Percentiles rank a stretch among this genome's conserved stretches.
Conservation (phyloP, 371 early-diverging fungal species). For the Syncephalastrum monosporum region DNA sequence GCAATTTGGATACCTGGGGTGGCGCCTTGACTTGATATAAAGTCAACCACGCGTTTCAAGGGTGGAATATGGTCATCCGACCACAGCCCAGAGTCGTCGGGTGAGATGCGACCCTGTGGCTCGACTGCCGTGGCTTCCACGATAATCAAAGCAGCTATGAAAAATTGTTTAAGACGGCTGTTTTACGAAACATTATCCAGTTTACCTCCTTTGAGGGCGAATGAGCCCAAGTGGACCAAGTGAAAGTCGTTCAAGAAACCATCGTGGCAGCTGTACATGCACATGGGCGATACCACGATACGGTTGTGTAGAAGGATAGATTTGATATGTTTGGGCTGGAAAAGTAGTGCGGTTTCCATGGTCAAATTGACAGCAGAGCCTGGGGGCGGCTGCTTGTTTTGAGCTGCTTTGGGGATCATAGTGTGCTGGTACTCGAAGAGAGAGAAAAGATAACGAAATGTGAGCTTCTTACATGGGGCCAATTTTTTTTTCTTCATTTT, state of each 20-base stretch:
- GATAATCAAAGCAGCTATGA: constrained; percentile 64
- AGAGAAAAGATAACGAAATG: too few relatives aligned
- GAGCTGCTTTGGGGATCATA: too few relatives aligned
- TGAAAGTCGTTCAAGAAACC: constrained; percentile 24
- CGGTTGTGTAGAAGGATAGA: constrained; percentile 69
- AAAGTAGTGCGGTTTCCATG: constrained; percentile 28
- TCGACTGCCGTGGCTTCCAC: constrained; percentile 81
- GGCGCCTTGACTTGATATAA: constrained; percentile 61
- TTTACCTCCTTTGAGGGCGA: constrained; percentile 59
- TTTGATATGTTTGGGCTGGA: constrained; percentile 65
- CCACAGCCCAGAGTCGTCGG: constrained; percentile 78
- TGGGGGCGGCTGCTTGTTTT: too few relatives aligned
- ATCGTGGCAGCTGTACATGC: constrained; percentile 28
- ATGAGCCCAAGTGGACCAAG: constrained; percentile 67
- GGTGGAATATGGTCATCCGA: constrained; percentile 70
- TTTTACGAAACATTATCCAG: too few relatives aligned
- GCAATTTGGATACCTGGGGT: constrained; percentile 75
- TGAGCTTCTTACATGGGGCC: too few relatives aligned
- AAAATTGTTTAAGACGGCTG: too few relatives aligned
- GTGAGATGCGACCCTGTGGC: constrained; percentile 77
- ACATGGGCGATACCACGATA: constrained; percentile 83
- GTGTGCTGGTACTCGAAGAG: too few relatives aligned
- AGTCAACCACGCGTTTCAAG: constrained; percentile 60
- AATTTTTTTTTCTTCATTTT: too few relatives aligned
- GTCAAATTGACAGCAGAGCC: too few relatives aligned